A percentile compares a stretch with the other conserved stretches of the same genome.
phyloP scores from a whole-genome alignment of 2,329 filamentous ascomycete genomes.

The Aspergillus oerlinghausenensis region DNA sequence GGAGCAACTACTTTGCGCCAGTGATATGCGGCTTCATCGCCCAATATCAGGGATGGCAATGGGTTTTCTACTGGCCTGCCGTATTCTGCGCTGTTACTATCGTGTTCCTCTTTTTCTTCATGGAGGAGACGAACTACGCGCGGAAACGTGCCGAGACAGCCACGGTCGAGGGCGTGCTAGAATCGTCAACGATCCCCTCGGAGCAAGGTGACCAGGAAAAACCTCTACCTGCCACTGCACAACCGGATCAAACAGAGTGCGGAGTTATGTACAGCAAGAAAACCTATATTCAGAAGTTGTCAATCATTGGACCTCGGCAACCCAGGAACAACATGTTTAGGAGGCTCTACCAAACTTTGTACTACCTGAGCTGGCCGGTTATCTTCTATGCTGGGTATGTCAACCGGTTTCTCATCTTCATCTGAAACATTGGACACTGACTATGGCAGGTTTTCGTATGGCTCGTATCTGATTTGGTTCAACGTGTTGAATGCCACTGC shows the following conservation, averaged over 20 bases:
- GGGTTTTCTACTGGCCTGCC: slow-evolving; percentile 49
- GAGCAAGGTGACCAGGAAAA: slow-evolving; percentile 20
- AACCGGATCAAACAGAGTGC: slow-evolving; percentile 8
- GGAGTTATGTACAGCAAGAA: slow-evolving; percentile 26
- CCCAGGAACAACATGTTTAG: slow-evolving; percentile 31
- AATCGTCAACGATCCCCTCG: slow-evolving; percentile 5
- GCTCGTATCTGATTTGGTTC: slow-evolving; percentile 37
- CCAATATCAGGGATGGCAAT: slow-evolving; percentile 44
- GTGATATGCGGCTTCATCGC: slow-evolving; percentile 46
- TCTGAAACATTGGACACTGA: slow-evolving; percentile 2
- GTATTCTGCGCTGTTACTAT: slow-evolving; percentile 46
- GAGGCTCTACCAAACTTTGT: slow-evolving; percentile 28
- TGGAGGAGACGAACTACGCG: slow-evolving; percentile 53
- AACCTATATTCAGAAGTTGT: slow-evolving; percentile 30
- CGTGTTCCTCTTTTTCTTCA: slow-evolving; percentile 50
- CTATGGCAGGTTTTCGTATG: slow-evolving; percentile 32
- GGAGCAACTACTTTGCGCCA: slow-evolving; percentile 42
- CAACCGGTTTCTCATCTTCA: not conserved
- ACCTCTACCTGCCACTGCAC: not conserved
- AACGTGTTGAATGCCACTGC: slow-evolving; percentile 39
- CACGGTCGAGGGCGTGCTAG: not conserved
- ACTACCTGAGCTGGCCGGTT: slow-evolving; percentile 36
- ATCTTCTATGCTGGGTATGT: slow-evolving; percentile 36
- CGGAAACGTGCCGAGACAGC: slow-evolving; percentile 19
- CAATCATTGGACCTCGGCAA: slow-evolving; percentile 24